Percentiles rank a stretch among this genome's conserved stretches.
These are phyloP conservation scores for Ensete ventricosum DNA, from an alignment of 176 grass and related monocot genomes.

Conservation along the genomic window DNA sequence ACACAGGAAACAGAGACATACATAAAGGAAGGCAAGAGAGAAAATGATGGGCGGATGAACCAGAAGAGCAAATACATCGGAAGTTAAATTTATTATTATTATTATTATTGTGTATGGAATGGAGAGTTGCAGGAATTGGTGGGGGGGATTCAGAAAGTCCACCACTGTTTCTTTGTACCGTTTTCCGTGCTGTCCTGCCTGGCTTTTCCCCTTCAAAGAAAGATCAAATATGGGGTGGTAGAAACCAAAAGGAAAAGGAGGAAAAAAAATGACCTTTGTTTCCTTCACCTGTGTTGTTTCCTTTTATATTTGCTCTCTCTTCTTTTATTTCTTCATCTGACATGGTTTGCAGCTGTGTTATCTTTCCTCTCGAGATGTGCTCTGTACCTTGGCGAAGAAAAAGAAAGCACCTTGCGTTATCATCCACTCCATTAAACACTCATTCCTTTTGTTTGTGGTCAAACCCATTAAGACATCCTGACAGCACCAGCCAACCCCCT, in stretches of 20 bases:
- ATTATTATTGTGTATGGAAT: background rate
- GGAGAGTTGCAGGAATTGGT: background rate
- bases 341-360: too few relatives aligned
- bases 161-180: slow-evolving; percentile 2
- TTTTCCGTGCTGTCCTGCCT: background rate
- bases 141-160: background rate
- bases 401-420: too few relatives aligned
- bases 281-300: background rate
- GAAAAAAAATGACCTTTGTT: too few relatives aligned
- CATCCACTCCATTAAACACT: too few relatives aligned
- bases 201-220: background rate
- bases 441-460: too few relatives aligned
- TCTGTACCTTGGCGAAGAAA: too few relatives aligned
- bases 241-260: background rate
- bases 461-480: too few relatives aligned
- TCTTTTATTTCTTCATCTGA: too few relatives aligned
- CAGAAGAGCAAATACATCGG: background rate
- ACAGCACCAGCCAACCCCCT: too few relatives aligned
- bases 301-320: too few relatives aligned
- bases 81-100: background rate
- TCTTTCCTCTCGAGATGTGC: too few relatives aligned
- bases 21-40: background rate
- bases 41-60: background rate
- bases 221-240: background rate
- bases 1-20: background rate